Evolutionary conservation across 2,329 filamentous ascomycete genomes (phyloP), one percentile per base, ranked within the genome.

Genomic region (Monilinia aucupariae): DNA sequence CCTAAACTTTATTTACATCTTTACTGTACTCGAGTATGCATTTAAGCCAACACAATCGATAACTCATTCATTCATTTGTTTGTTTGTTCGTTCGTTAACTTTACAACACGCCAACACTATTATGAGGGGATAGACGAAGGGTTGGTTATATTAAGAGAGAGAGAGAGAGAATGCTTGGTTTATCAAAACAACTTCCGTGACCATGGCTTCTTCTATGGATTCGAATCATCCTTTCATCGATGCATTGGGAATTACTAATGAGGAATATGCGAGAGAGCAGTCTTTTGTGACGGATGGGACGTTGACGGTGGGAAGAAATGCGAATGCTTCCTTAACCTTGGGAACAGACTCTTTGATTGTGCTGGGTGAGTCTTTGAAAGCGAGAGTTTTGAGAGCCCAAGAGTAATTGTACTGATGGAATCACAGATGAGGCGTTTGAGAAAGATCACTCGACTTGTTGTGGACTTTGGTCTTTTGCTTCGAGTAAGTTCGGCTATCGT

Each of bases 341-440:
- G 81, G 80, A 25, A 82, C 80, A 1, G 84, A 88, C 69, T 80
- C 82, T 37, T 76, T 88, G 58, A 78, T 85, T 66, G 78, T 88
- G 15, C 73, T 83, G 61, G 83, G 84, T 85, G 77, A 64, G 76
- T 49, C 39, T 50, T 43, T 4, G 0, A 2, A 8, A 3, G 20
- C 55, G 15, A n/a, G 25, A 13, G 22, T 59, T 34, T 12, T 37
- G 6, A 15, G 53, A 27, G 15, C n/a, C 64, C 22, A 6, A 27
- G n/a, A 22, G 8, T 9, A 3, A 4, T 17, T 27, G 5, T 55
- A 20, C 59, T 61, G 41, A 55, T 55, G 41, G 13, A 8, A n/a
- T 22, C 55, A 62, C 61, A 81, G 84, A 86, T 73, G 81, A 86
- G 70, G 79, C 78, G 45, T 76, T 82, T 60, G 75, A 77, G 66